Conservation (phyloP, 2,329 filamentous ascomycete genomes). For the Plectosphaerella plurivora region DNA sequence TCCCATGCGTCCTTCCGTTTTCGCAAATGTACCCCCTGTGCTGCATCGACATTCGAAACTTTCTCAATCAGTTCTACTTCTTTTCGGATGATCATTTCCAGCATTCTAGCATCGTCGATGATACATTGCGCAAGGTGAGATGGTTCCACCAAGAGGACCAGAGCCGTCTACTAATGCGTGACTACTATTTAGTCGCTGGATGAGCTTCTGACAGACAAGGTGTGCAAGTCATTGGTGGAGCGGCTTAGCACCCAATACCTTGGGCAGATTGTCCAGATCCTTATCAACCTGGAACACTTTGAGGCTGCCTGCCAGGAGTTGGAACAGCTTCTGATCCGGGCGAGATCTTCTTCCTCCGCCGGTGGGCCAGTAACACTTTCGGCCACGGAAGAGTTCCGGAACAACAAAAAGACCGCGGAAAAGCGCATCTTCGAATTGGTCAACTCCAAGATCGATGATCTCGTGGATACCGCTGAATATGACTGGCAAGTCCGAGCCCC, state of each 20-base stretch:
- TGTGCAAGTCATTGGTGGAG: conserved; percentile 86
- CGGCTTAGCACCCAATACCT: conserved; percentile 88
- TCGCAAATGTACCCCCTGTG: conserved; percentile 98
- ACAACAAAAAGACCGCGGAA: conserved; percentile 91
- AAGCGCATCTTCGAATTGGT: conserved; percentile 98
- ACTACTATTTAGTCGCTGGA: conserved; percentile 66
- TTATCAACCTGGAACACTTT: conserved; percentile 97
- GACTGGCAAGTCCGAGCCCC: conserved; percentile 60
- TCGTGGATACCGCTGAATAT: conserved; percentile 96
- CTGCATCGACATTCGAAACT: conserved; percentile 97
- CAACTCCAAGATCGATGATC: conserved; percentile 96
- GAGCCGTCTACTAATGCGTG: background rate
- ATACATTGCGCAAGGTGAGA: conserved; percentile 72
- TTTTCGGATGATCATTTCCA: conserved; percentile 97
- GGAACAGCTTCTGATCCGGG: conserved; percentile 79
- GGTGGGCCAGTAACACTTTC: conserved; percentile 74
- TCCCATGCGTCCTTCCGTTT: conserved; percentile 93
- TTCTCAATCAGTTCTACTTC: conserved; percentile 96
- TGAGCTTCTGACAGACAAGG: conserved; percentile 86
- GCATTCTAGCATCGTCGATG: conserved; percentile 83
- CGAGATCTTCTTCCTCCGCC: conserved; percentile 75
- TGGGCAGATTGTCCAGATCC: conserved; percentile 95
- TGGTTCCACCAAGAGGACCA: background rate
- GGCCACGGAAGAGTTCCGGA: conserved; percentile 81
- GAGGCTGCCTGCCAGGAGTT: conserved; percentile 88